Evolutionary conservation across 805 yeast species (phyloP), one percentile per base, ranked within the genome.

Genomic region (Wickerhamomyces sydowiorum): DNA sequence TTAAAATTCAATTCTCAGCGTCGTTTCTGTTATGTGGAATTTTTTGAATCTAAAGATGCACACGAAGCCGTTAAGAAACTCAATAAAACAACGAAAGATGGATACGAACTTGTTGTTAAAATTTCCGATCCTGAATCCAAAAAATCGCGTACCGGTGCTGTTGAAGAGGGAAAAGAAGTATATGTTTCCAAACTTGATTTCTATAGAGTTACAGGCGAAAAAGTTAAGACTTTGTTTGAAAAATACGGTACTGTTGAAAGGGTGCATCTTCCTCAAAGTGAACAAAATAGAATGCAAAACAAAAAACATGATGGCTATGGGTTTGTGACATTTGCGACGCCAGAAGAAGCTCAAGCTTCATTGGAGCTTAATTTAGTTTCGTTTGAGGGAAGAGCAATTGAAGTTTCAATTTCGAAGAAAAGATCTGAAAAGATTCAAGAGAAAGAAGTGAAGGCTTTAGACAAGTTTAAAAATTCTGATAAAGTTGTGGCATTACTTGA

Each of bases 21-120:
- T 43, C 59, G 95, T 24, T 87, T 87, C 54, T 85, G 91, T 47
- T 87, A 86, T 53, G 68, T 84, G 14, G 93, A 85, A 51, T 80
- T 63, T 48, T 41, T 60, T 0, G 54, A 65, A 5, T 41, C 72
- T 0, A 64, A 66, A n/a, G 62, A 61, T 15, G 83, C 86, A 0
- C 37, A 54, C 0, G 39, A 48, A 0, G 82, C 85, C 0, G 63
- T 74, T 1, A 45, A 45, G 0, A 43, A 46, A 1, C 59, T 78
- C 10, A 55, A 82, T 53, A 76, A 70, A 0, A 59, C 51, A 31
- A 53, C 47, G 0, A 28, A 72, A 1, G 58, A 59, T 1, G 73
- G 66, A 5, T 73, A 65, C 44, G 60, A 54, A 15, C 47, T 86
- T 17, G 66, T 74, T 0, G 90, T 80, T 0, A 78, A 78, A 46